Base-by-base conservation (phyloP, 1,284 basidiomycete genomes). In the Erythrobasidium hasegawianum region DNA sequence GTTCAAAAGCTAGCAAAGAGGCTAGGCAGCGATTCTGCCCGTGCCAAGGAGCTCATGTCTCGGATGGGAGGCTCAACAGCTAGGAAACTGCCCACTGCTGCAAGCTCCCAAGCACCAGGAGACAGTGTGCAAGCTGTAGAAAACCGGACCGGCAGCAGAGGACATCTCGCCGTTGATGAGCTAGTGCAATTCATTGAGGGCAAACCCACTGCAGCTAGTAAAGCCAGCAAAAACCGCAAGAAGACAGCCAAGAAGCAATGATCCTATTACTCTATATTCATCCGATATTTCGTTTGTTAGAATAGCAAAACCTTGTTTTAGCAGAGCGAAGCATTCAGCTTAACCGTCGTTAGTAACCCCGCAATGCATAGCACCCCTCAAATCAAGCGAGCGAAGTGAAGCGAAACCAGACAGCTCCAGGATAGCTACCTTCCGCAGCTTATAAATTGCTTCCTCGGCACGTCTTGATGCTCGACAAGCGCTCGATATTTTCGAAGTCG, bases 111-210 rank as follows among this genome's bases (percentile, higher is more conserved):
- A 43, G 57, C 57, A 20, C 47, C 49, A 39, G 54, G 38, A 26
- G 26, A 41, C 26, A 18, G 26, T 16, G 64, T 52, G n/a, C 45
- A 47, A 20, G 27, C 57, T n/a, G 27, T 39, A 4, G 52, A 50
- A 16, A 57, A 67, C 38, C 53, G 29, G 9, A 54, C 57, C 11
- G 64, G 64, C 18, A 67, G 38, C 40, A 24, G 40, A 39, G 64
- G 64, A 7, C 64, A 67, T 39, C 57, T 67, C 18, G 64, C 52
- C 33, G 57, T 67, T 24, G 64, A 67, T 29, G 64, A 67, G 10
- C 64, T 67, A 22, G 64, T 67, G 24, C 26, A 59, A 16, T 67
- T 43, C 52, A 67, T 67, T n/a, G 61, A 64, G 38, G 61, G 61
- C 18, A 53, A 43, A 8, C 52, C 45, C 26, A 53, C 41, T 26